phyloP scores from a whole-genome alignment of 2,329 filamentous ascomycete genomes.

The Tolypocladium tundrense region DNA sequence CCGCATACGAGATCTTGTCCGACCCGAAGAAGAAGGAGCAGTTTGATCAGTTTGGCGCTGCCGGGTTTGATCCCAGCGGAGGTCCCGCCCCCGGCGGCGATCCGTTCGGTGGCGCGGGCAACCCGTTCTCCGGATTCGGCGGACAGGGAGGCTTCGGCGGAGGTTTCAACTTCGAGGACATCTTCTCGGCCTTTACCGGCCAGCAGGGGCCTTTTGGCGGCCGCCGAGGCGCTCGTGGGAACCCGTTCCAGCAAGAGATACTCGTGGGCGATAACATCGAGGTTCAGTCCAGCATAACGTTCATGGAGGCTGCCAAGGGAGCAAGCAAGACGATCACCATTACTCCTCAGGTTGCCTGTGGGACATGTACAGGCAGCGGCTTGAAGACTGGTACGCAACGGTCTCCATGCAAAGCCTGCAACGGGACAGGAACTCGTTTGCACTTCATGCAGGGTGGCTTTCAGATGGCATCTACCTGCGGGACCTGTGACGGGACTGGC shows the following conservation, averaged over 20 bases:
- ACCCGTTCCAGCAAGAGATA: constrained; percentile 67
- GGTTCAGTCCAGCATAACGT: constrained; percentile 83
- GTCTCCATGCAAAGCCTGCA: constrained; percentile 66
- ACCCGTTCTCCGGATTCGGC: constrained; percentile 50
- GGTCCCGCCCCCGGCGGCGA: constrained; percentile 51
- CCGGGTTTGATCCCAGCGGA: constrained; percentile 73
- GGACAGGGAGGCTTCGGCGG: constrained; percentile 59
- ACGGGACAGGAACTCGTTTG: constrained; percentile 76
- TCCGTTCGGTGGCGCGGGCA: constrained; percentile 53
- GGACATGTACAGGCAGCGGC: constrained; percentile 73
- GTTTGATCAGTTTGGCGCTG: constrained; percentile 81
- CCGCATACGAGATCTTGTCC: constrained; percentile 86
- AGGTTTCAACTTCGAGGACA: constrained; percentile 91
- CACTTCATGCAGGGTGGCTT: constrained; percentile 89
- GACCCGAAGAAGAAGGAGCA: constrained; percentile 89
- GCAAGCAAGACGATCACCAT: constrained; percentile 80
- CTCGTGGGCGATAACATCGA: constrained; percentile 95
- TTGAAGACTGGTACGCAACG: constrained; percentile 71
- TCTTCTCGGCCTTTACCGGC: constrained; percentile 78
- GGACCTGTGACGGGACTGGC: constrained; percentile 70
- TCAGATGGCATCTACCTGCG: constrained; percentile 89
- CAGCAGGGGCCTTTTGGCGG: constrained; percentile 44
- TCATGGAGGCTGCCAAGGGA: constrained; percentile 93
- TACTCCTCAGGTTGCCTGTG: constrained; percentile 70
- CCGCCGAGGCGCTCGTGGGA: constrained; percentile 37